phyloP scores from a whole-genome alignment of 768 basidiomycete genomes.

The Leucogyrophana mollusca region DNA sequence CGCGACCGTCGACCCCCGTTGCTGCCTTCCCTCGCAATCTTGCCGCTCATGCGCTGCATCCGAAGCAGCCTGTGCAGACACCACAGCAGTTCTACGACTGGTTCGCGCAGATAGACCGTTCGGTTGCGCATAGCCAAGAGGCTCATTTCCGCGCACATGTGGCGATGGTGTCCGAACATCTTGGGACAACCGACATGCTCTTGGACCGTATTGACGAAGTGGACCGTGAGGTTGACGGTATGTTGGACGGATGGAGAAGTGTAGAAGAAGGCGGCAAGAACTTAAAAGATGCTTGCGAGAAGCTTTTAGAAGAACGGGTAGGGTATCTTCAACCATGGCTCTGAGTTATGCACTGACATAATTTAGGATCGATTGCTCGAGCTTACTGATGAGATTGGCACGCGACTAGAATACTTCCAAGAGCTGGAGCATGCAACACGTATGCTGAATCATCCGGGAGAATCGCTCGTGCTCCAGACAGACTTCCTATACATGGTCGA shows the following conservation, averaged over 20 bases:
- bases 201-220: slow-evolving; percentile 72
- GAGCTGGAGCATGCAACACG: slow-evolving; percentile 91
- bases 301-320: slow-evolving; percentile 86
- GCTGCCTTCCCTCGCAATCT: slow-evolving; percentile 16
- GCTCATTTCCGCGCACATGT: slow-evolving; percentile 88
- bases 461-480: slow-evolving; percentile 83
- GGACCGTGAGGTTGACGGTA: slow-evolving; percentile 70
- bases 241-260: slow-evolving; percentile 81
- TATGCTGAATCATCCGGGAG: slow-evolving; percentile 93
- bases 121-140: slow-evolving; percentile 92
- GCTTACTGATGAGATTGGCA: slow-evolving; percentile 79
- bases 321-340: slow-evolving; percentile 23
- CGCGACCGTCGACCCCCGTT: slow-evolving; percentile 47
- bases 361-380: slow-evolving; percentile 72
- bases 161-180: slow-evolving; percentile 69
- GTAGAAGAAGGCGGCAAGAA: slow-evolving; percentile 94
- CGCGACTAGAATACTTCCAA: slow-evolving; percentile 88
- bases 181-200: slow-evolving; percentile 75
- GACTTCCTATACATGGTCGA: slow-evolving; percentile 98
- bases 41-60: slow-evolving; percentile 59
- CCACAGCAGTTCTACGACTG: slow-evolving; percentile 98
- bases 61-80: slow-evolving; percentile 77
- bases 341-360: neutral
- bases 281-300: slow-evolving; percentile 88
- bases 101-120: slow-evolving; percentile 86